phyloP scores from a whole-genome alignment of 1,284 basidiomycete species.

The Ustanciosporium gigantosporum region DNA sequence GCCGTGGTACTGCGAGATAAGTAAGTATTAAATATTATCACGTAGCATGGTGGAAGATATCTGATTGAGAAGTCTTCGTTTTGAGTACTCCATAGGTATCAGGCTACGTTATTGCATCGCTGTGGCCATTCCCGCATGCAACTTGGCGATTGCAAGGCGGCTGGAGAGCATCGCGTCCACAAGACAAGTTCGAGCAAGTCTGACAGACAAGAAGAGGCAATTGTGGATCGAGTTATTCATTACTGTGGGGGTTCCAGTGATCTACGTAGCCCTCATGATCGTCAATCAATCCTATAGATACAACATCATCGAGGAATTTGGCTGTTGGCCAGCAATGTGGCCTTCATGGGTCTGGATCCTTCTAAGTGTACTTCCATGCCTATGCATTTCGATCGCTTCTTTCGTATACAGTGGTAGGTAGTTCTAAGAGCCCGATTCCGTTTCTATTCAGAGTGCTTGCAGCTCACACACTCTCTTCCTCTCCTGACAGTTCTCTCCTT shows the following conservation, averaged over 20 bases:
- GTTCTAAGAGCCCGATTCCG: too few relatives aligned
- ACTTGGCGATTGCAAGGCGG: constrained; percentile 12
- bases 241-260: constrained; percentile 6
- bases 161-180: constrained; percentile 16
- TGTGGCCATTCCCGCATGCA: constrained; percentile 12
- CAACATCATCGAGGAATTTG: constrained; percentile 5
- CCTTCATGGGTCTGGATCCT: constrained; percentile 6
- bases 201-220: constrained; percentile 1
- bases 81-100: too few relatives aligned
- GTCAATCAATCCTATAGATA: constrained; percentile 11
- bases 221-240: constrained; percentile 9
- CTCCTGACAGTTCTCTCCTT: too few relatives aligned
- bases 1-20: too few relatives aligned
- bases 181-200: constrained; percentile 1
- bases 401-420: too few relatives aligned
- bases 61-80: too few relatives aligned
- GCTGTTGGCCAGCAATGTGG: constrained; percentile 9
- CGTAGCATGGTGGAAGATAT: too few relatives aligned
- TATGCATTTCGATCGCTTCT: too few relatives aligned
- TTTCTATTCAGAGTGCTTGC: too few relatives aligned
- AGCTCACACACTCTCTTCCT: too few relatives aligned
- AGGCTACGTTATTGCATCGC: too few relatives aligned
- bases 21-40: too few relatives aligned
- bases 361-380: constrained; percentile 2
- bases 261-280: constrained; percentile 12